Base-by-base conservation (phyloP, 306 rosid species). In the Prinsepia uniflora region DNA sequence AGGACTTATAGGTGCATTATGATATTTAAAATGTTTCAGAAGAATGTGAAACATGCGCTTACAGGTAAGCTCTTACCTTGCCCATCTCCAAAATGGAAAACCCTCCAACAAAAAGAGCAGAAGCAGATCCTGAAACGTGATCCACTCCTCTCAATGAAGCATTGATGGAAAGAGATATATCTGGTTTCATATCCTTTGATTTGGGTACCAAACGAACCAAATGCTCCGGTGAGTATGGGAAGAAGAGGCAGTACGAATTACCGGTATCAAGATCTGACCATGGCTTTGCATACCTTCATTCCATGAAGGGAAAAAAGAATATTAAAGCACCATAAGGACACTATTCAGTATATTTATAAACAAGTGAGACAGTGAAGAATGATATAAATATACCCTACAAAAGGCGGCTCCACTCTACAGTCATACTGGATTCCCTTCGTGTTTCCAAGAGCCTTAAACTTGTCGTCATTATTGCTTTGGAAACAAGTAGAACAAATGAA, bases 201-300 rank as follows among this genome's bases (percentile, higher is more conserved):
- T 82, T 87, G 60, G 95, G 88, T n/a, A 79, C 76, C 39, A 83
- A 85, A 68, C 70, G 89, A 74, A 83, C 90, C 87, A 93, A 76
- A 81, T 90, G 90, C 96, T 84, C 98, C 2, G 98, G 96, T 19
- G 93, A 63, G 89, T 90, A 87, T 19, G 98, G 97, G 82, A 87
- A 90, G 76, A 90, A 93, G 76, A 90, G 87, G 83, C 98, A 93
- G 79, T 81, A 90, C 65, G 89, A 78, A 67, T 80, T 80, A 76
- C 91, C 89, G 22, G 84, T 73, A 73, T 83, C 86, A 76, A 81
- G 82, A 87, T 93, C 97, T 80, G 82, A 68, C 98, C 98, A 90
- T 56, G 97, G 96, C 76, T 88, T 90, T 71, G 85, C 84, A 41
- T 88, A 86, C 83, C 98, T 93, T 81, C 73, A 84, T 72, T 74